phyloP scores from a whole-genome alignment of 805 yeast species.

The Jamesozyma spencerorum region DNA sequence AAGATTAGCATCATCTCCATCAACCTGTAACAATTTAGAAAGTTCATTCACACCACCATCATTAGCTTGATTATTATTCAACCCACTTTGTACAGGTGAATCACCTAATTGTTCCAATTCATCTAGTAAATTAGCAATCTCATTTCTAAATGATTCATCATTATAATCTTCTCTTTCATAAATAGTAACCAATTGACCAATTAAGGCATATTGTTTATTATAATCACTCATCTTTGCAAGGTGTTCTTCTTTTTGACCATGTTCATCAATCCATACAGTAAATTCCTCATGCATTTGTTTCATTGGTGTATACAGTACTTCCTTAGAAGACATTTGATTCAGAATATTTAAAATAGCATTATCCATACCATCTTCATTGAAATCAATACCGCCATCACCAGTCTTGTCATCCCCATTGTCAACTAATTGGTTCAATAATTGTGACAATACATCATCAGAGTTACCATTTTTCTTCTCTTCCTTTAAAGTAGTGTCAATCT shows the following conservation, averaged over 20 bases:
- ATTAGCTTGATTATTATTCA: slow-evolving; percentile 7
- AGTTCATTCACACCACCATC: slow-evolving; percentile 13
- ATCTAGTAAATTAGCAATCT: slow-evolving; percentile 23
- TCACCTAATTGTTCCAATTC: slow-evolving; percentile 27
- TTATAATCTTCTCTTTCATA: slow-evolving; percentile 58
- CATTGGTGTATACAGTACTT: slow-evolving; percentile 79
- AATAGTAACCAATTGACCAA: slow-evolving; percentile 49
- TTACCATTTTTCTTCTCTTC: slow-evolving; percentile 28
- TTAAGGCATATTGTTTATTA: slow-evolving; percentile 50
- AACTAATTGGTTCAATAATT: slow-evolving; percentile 55
- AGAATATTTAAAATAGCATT: slow-evolving; percentile 65
- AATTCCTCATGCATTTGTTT: slow-evolving; percentile 68
- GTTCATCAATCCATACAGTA: slow-evolving; percentile 56
- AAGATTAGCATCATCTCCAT: slow-evolving; percentile 17
- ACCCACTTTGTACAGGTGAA: slow-evolving; percentile 24
- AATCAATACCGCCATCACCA: slow-evolving; percentile 31
- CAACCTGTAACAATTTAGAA: slow-evolving; percentile 19
- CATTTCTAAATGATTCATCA: slow-evolving; percentile 15
- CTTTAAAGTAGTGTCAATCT: slow-evolving; percentile 49
- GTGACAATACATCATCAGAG: slow-evolving; percentile 47
- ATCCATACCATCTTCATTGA: slow-evolving; percentile 37
- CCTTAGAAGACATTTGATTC: slow-evolving; percentile 75
- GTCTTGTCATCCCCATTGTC: slow-evolving; percentile 30
- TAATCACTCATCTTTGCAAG: slow-evolving; percentile 45
- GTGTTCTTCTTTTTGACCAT: slow-evolving; percentile 35